A percentile compares a stretch with the other conserved stretches of the same genome.
Evolutionary conservation across 1,284 basidiomycete species (phyloP).

Genomic region (Xerocomus minutiporus): DNA sequence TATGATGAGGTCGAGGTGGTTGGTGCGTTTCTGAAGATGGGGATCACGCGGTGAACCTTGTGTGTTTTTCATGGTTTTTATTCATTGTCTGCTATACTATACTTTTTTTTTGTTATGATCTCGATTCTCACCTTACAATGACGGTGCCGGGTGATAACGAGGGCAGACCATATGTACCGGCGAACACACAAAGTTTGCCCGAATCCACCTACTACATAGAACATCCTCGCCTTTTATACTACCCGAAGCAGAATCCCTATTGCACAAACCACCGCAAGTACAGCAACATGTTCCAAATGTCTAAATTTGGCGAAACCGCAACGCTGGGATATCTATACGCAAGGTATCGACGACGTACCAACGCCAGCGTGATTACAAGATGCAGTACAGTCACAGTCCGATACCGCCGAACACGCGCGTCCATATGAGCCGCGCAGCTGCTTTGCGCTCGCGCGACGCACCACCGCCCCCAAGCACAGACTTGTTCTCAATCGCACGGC

Average conservation of each 20-base stretch:
- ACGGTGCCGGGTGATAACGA: no score
- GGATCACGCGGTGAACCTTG: constrained; percentile 46
- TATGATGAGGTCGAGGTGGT: constrained; percentile 86
- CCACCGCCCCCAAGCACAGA: constrained; percentile 52
- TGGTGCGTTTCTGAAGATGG: constrained; percentile 85
- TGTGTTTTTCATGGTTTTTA: neutral
- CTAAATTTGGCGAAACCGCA: no score
- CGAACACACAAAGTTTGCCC: no score
- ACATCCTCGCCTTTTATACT: no score
- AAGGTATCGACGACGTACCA: neutral
- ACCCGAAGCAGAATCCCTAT: no score
- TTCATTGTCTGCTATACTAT: neutral
- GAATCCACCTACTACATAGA: no score
- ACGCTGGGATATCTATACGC: neutral
- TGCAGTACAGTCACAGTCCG: constrained; percentile 26
- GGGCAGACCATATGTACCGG: no score
- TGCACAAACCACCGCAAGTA: no score
- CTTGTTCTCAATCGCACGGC: constrained; percentile 77
- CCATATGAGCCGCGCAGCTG: constrained; percentile 50
- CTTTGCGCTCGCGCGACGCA: constrained; percentile 50
- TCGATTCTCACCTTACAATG: no score
- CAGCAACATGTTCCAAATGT: no score
- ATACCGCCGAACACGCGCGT: constrained; percentile 39
- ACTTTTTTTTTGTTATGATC: neutral
- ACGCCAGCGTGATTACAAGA: neutral